phyloP scores from a whole-genome alignment of 75 land plant genomes.

The Cupressus sempervirens region DNA sequence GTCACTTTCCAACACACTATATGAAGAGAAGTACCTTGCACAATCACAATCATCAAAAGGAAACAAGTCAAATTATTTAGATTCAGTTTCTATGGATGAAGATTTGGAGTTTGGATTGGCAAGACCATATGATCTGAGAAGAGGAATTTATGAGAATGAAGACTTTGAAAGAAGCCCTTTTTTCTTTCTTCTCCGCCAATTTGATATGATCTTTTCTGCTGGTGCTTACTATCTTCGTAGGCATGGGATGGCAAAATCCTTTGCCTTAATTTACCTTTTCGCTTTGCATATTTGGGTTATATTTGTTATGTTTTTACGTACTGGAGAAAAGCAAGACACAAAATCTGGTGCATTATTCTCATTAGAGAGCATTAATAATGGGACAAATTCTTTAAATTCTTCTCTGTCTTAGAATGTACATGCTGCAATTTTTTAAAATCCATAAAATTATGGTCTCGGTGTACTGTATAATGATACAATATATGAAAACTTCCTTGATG shows the following conservation, averaged over 20 bases:
- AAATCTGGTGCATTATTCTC: conserved; percentile 50
- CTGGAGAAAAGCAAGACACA: conserved; percentile 14
- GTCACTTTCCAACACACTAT: conserved; percentile 54
- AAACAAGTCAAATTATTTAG: conserved; percentile 18
- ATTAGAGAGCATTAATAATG: conserved; percentile 49
- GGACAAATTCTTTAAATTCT: conserved; percentile 6
- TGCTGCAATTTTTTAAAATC: conserved; percentile 6
- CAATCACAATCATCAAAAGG: conserved; percentile 21
- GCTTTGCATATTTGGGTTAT: conserved; percentile 67
- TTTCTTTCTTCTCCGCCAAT: conserved; percentile 38
- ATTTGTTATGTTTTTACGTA: conserved; percentile 44
- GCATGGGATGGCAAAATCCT: conserved; percentile 34
- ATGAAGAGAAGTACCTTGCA: conserved; percentile 38
- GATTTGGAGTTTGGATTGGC: conserved; percentile 53
- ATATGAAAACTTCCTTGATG: neutral
- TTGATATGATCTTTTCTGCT: conserved; percentile 47
- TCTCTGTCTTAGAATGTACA: neutral
- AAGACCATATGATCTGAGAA: conserved; percentile 26
- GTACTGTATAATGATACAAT: neutral
- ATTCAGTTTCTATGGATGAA: conserved; percentile 12
- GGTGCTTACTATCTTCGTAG: conserved; percentile 39
- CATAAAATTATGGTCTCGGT: neutral
- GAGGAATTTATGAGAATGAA: neutral
- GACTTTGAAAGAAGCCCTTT: neutral
- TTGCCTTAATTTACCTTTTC: conserved; percentile 42